phyloP scores from a whole-genome alignment of 2,329 filamentous ascomycete species.

The Tolypocladium endophyticum region DNA sequence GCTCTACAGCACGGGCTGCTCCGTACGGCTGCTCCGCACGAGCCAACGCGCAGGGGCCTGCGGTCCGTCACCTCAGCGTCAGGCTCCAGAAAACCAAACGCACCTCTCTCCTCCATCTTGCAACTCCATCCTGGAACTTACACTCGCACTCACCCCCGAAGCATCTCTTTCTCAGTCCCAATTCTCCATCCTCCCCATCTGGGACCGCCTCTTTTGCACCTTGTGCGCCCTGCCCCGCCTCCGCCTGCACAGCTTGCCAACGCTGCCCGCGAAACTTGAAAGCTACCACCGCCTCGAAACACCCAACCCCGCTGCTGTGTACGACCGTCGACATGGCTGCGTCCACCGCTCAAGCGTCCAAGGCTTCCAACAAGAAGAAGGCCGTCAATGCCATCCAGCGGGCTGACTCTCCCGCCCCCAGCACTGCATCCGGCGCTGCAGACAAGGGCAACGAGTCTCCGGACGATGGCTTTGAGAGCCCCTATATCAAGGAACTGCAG shows the following conservation, averaged over 20 bases:
- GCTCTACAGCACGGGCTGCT: not conserved
- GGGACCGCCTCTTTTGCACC: not conserved
- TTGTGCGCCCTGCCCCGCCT: not conserved
- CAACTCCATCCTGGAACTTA: not conserved
- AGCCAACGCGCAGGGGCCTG: not conserved
- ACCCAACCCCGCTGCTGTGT: not conserved
- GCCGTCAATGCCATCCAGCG: conserved; percentile 38
- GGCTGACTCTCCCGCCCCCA: conserved; percentile 44
- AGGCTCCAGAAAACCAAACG: not conserved
- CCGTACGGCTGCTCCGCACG: not conserved
- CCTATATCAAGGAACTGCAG: conserved; percentile 78
- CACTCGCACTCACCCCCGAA: not conserved
- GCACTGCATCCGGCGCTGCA: conserved; percentile 31
- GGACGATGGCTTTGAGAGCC: conserved; percentile 57
- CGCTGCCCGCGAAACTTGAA: not conserved
- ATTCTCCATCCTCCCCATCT: not conserved
- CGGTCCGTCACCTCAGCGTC: not conserved
- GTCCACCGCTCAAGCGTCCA: conserved; percentile 49
- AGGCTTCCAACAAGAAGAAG: conserved; percentile 63
- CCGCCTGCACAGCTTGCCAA: not conserved
- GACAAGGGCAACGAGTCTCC: conserved; percentile 43
- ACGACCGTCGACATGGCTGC: conserved; percentile 42
- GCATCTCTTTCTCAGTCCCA: not conserved
- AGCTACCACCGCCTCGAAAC: not conserved
- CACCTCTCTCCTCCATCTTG: not conserved